These are phyloP conservation scores for Friedmanniomyces simplex DNA, from an alignment of 495 filamentous ascomycete genomes.

Conservation along the genomic window DNA sequence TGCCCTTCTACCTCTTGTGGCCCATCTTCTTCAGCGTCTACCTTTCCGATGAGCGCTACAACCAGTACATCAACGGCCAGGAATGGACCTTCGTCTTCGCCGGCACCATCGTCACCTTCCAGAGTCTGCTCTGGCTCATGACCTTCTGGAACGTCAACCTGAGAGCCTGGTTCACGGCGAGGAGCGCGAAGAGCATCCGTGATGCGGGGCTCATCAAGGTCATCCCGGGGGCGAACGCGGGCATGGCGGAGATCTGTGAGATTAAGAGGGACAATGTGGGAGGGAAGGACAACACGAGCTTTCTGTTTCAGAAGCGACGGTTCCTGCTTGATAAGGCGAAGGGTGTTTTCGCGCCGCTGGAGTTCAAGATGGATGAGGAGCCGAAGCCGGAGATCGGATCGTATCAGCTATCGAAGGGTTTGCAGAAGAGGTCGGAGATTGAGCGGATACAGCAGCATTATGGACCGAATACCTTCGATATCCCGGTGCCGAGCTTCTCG, in stretches of 20 bases:
- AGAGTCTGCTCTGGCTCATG: constrained; percentile 86
- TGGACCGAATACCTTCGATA: constrained; percentile 94
- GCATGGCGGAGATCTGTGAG: constrained; percentile 76
- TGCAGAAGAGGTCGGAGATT: constrained; percentile 60
- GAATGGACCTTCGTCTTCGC: constrained; percentile 98
- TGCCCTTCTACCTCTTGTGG: constrained; percentile 87
- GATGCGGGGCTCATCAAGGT: constrained; percentile 88
- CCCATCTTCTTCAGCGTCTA: constrained; percentile 81
- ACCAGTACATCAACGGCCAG: constrained; percentile 71
- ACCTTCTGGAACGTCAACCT: constrained; percentile 95
- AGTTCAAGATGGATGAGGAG: constrained; percentile 74
- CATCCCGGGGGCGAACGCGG: constrained; percentile 80
- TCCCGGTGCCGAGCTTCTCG: constrained; percentile 87
- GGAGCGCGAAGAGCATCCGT: constrained; percentile 54
- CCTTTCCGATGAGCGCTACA: constrained; percentile 69
- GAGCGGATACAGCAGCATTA: constrained; percentile 79
- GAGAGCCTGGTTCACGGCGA: constrained; percentile 70
- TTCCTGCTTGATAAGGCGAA: constrained; percentile 70
- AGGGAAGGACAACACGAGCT: constrained; percentile 67
- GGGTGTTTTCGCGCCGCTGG: constrained; percentile 64
- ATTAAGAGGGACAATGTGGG: constrained; percentile 64
- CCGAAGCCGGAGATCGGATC: constrained; percentile 63
- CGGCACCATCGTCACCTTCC: constrained; percentile 73
- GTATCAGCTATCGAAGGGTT: constrained; percentile 70
- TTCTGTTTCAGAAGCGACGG: constrained; percentile 95